Conservation (phyloP, 2,329 filamentous ascomycete genomes). For the Bipolaris victoriae region DNA sequence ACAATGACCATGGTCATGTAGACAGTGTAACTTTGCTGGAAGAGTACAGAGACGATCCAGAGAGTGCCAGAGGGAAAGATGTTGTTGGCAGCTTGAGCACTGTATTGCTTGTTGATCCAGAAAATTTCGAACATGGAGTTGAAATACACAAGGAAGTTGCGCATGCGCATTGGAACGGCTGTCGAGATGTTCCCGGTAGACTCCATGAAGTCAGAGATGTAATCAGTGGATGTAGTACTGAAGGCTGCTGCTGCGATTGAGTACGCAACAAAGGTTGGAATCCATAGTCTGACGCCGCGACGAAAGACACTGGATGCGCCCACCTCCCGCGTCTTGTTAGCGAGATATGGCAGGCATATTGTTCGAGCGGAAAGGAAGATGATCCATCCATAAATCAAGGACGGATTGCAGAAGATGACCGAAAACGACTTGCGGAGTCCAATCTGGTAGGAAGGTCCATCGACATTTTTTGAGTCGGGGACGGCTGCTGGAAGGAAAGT, state of each 20-base stretch:
- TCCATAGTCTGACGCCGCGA: conserved; percentile 51
- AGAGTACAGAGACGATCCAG: conserved; percentile 56
- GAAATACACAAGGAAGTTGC: conserved; percentile 52
- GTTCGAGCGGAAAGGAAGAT: conserved; percentile 55
- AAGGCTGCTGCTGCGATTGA: conserved; percentile 50
- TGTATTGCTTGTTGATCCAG: conserved; percentile 51
- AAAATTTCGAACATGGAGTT: conserved; percentile 57
- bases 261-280: conserved; percentile 51
- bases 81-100: conserved; percentile 49
- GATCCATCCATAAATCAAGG: conserved; percentile 55
- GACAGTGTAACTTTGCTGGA: conserved; percentile 56
- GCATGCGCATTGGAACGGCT: conserved; percentile 40
- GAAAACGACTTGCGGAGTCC: conserved; percentile 54
- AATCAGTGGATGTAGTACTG: conserved; percentile 32
- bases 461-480: conserved; percentile 41
- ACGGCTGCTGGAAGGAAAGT: conserved; percentile 54
- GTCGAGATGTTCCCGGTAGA: conserved; percentile 50
- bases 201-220: conserved; percentile 49
- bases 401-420: conserved; percentile 55
- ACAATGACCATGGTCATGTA: conserved; percentile 58
- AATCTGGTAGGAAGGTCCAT: conserved; percentile 50
- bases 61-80: conserved; percentile 55
- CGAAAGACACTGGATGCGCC: conserved; percentile 52
- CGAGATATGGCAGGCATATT: conserved; percentile 52
- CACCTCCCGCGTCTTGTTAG: conserved; percentile 40